Conservation (phyloP, 768 basidiomycete genomes). For the Obba rivulosa region DNA sequence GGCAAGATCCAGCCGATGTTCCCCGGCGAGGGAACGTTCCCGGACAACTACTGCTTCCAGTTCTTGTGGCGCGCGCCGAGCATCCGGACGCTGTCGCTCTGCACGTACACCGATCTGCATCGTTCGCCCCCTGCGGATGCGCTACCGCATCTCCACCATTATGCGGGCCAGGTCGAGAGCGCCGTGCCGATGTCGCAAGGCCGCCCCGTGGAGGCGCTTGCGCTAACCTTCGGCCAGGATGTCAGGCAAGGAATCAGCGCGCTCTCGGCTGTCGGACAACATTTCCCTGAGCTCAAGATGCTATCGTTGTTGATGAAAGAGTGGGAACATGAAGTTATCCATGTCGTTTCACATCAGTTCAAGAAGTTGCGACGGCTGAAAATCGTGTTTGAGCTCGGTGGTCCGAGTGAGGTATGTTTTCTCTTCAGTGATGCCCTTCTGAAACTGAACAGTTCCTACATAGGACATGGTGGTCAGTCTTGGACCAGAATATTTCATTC, state of each 20-base stretch:
- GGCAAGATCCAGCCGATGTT: conserved; percentile 5
- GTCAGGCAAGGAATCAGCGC: conserved; percentile 12
- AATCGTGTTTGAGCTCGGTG: conserved; percentile 32
- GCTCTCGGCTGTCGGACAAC: conserved; percentile 11
- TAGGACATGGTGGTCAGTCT: conserved; percentile 37
- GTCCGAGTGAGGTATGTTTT: conserved; percentile 34
- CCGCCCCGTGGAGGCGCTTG: conserved; percentile 8
- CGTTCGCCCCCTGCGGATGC: conserved; percentile 5
- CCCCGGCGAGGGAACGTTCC: conserved; percentile 15
- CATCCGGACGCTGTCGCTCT: conserved; percentile 13
- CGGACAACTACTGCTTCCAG: conserved; percentile 13
- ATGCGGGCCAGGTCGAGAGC: conserved; percentile 5
- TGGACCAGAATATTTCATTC: conserved; percentile 37
- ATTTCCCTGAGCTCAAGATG: conserved; percentile 27
- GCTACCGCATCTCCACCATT: conserved; percentile 5
- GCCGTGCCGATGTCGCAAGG: conserved; percentile 1
- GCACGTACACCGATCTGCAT: conserved; percentile 5
- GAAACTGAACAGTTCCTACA: conserved; percentile 2
- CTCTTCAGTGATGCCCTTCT: background rate
- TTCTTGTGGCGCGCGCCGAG: conserved; percentile 10
- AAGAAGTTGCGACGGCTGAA: conserved; percentile 30
- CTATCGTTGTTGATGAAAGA: conserved; percentile 27
- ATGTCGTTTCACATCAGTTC: conserved; percentile 36
- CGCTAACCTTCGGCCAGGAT: background rate
- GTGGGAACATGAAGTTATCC: conserved; percentile 44